Base-by-base conservation (phyloP, 768 basidiomycete genomes). In the Lyophyllum semitale region DNA sequence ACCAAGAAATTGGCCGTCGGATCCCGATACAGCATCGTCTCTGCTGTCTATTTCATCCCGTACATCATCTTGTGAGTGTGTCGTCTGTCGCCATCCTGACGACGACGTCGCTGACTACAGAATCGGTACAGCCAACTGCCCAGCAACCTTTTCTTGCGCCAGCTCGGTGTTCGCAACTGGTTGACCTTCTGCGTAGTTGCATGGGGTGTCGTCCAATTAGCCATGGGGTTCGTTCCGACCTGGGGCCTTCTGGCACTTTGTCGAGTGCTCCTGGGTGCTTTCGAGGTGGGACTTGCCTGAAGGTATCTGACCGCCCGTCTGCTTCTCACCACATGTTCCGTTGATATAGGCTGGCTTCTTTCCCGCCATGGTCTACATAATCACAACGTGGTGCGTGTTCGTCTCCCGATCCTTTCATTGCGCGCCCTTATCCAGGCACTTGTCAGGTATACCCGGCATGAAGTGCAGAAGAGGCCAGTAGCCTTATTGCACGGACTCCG, bases 391-490 rank as follows among this genome's bases (percentile, higher is more conserved):
- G 81, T 79, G 51, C 6, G 70, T 33, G 20, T 47, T 30, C 25
- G 40, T 13, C 1, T 29, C 15, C 35, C 8, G 43, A 42, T 51
- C 11, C 32, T 27, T 35, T 33, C 37, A 18, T 46, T 37, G 18
- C 9, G 11, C 27, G 12, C 58, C 22, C 20, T 30, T 46, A 47
- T 47, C 32, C 17, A 45, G 38, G 22, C 35, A 44, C 29, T 33
- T 40, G 17, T 25, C 52, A 79, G 79, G 81, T 82, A 81, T 64
- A 77, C 68, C 17, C 75, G 79, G 27, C 73, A 79, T 48, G 80
- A 83, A 71, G 77, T 80, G 13, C 81, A 82, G 59, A 78, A 72
- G 61, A 68, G 81, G 81, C 76, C 35, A 30, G 66, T 64, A 42
- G 32, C 48, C 27, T 51, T 40, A 25, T 33, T 40, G 4, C 18